Conservation (phyloP, 768 basidiomycete species). For the Phylloporus rhodoxanthus region DNA sequence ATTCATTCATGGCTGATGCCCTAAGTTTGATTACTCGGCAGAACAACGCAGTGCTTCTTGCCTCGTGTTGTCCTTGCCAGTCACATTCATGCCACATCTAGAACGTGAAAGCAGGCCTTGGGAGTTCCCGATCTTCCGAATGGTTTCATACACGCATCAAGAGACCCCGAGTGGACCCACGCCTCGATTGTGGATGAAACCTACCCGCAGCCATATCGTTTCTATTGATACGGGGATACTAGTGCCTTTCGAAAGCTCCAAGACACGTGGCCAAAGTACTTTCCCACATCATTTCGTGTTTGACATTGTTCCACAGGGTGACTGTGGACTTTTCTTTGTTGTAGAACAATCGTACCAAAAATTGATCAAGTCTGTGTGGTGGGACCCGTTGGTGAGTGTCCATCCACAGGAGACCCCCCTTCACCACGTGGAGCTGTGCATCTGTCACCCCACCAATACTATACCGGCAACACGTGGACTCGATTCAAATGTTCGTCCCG, state of each 20-base stretch:
- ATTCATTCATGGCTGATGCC: slow-evolving; percentile 12
- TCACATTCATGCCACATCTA: slow-evolving; percentile 24
- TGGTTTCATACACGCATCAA: slow-evolving; percentile 8
- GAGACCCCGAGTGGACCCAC: slow-evolving; percentile 16
- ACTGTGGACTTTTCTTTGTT: not conserved
- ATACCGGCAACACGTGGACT: slow-evolving; percentile 13
- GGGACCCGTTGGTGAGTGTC: slow-evolving; percentile 5
- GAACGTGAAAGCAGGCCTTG: slow-evolving; percentile 15
- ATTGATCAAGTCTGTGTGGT: not conserved
- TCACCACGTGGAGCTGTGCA: slow-evolving; percentile 18
- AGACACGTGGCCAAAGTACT: slow-evolving; percentile 4
- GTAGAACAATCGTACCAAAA: not conserved
- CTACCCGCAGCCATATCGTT: not conserved
- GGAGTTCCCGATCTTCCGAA: slow-evolving; percentile 21
- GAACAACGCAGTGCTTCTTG: slow-evolving; percentile 19
- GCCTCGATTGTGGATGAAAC: slow-evolving; percentile 1
- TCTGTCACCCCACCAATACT: slow-evolving; percentile 1
- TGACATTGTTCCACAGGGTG: not conserved
- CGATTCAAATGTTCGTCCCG: not conserved
- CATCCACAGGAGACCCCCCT: slow-evolving; percentile 3
- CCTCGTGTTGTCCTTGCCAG: slow-evolving; percentile 26
- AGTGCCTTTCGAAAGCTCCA: not conserved
- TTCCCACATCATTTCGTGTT: not conserved
- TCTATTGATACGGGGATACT: not conserved
- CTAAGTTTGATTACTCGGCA: slow-evolving; percentile 14